Base-by-base conservation (phyloP, 1,139 yeast species). In the Candida neerlandica region DNA sequence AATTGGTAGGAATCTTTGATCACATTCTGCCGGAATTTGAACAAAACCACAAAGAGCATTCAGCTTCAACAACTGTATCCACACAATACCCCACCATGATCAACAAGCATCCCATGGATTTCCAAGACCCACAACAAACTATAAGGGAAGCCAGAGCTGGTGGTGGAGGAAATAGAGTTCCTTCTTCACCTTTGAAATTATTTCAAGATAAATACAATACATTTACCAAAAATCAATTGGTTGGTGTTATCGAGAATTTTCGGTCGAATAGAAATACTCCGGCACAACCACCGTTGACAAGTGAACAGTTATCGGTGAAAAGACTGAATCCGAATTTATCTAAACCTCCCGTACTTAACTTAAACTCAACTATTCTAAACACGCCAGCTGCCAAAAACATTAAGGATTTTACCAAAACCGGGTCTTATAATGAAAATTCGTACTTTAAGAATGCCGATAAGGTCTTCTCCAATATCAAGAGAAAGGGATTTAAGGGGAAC, bases 171-270 rank as follows among this genome's bases (percentile, higher is more conserved):
- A 59, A 37, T 55, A 58, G 55, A 54, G 62, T 63, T 23, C 71
- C 66, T 3, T 62, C 64, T 39, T 73, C 79, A 1, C 80, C 80
- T 0, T 65, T 75, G 47, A 75, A 75, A 52, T 57, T 75, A 27
- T 75, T 69, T 54, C 67, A 69, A 6, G 69, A 66, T 39, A 64
- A 70, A 33, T 75, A 75, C 52, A 72, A 76, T 54, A 76, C 81
- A 0, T 76, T 64, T 49, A 76, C 80, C 1, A 73, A 71, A 48
- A 72, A 69, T 3, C 65, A 66, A 48, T 62, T 76, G 39, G 67
- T 59, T 46, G 75, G 69, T 16, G 55, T 74, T 5, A 50, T 72
- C 38, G 62, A 64, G 32, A 64, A 67, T 41, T 60, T 64, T 26
- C 54, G 51, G 41, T 55, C 58, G 11, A 53, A 47, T 35, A 47